These are phyloP conservation scores for Hippophae rhamnoides DNA, from an alignment of 306 rosid genomes.

Conservation along the genomic window DNA sequence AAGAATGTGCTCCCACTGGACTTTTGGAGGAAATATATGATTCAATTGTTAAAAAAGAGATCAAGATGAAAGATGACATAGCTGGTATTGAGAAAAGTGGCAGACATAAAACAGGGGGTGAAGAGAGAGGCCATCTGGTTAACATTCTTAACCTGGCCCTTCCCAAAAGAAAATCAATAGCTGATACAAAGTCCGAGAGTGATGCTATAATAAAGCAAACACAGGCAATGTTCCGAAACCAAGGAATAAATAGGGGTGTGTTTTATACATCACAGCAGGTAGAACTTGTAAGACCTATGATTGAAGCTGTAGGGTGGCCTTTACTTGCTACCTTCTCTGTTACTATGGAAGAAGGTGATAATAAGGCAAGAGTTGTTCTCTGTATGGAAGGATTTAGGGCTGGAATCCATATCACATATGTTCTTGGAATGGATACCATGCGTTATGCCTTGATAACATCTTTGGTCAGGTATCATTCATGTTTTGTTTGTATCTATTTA, in stretches of 20 bases:
- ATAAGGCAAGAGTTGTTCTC: conserved; percentile 78
- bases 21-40: conserved; percentile 67
- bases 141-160: conserved; percentile 92
- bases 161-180: conserved; percentile 54
- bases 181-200: conserved; percentile 56
- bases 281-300: conserved; percentile 99
- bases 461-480: conserved; percentile 58
- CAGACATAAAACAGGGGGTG: conserved; percentile 64
- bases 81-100: conserved; percentile 51
- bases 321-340: conserved; percentile 97
- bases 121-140: conserved; percentile 83
- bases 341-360: conserved; percentile 98
- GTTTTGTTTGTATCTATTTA: no score
- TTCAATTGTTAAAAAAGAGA: conserved; percentile 65
- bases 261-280: conserved; percentile 65
- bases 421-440: conserved; percentile 99
- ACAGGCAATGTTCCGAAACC: conserved; percentile 59
- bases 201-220: conserved; percentile 66
- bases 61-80: conserved; percentile 64
- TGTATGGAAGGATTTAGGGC: conserved; percentile 99
- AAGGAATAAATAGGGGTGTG: conserved; percentile 58
- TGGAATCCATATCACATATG: conserved; percentile 82
- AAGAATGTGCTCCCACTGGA: conserved; percentile 62
- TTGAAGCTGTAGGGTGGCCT: conserved; percentile 99
- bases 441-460: conserved; percentile 98